Percentiles rank a stretch among this genome's conserved stretches.
These are phyloP conservation scores for Myochromella boudieri DNA, from an alignment of 768 basidiomycete species.

Conservation along the genomic window DNA sequence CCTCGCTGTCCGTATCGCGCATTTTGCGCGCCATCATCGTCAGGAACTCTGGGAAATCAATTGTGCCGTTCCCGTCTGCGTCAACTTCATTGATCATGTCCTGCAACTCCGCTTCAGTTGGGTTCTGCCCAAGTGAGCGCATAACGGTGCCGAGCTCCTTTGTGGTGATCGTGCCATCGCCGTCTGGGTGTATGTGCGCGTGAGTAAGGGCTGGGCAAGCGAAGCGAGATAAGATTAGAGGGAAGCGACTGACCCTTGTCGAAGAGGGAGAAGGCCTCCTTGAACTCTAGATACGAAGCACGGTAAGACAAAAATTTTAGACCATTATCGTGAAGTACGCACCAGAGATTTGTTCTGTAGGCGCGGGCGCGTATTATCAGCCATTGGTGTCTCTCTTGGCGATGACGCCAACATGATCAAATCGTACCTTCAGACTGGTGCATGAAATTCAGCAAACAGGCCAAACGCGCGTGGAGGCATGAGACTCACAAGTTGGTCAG, in stretches of 20 bases:
- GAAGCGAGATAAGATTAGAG: slow-evolving; percentile 7
- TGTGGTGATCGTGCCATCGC: slow-evolving; percentile 92
- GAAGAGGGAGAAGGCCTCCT: slow-evolving; percentile 98
- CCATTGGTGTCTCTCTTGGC: background rate
- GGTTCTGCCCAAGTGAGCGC: slow-evolving; percentile 91
- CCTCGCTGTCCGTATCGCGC: slow-evolving; percentile 90
- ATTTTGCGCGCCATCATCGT: slow-evolving; percentile 87
- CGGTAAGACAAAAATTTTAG: background rate
- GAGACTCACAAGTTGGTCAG: background rate
- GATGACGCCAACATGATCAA: background rate
- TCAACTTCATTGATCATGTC: slow-evolving; percentile 94
- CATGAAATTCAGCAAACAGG: background rate
- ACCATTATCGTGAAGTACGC: background rate
- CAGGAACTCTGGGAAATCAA: slow-evolving; percentile 83
- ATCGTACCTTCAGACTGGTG: background rate
- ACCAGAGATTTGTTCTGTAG: background rate
- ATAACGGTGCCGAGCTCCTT: slow-evolving; percentile 91
- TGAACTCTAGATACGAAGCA: slow-evolving; percentile 69
- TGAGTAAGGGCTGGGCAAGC: slow-evolving; percentile 1
- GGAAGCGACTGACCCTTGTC: slow-evolving; percentile 74
- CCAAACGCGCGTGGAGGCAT: background rate
- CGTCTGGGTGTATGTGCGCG: slow-evolving; percentile 57
- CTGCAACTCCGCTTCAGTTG: slow-evolving; percentile 86
- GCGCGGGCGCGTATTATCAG: background rate
- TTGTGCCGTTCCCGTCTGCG: slow-evolving; percentile 83